Conservation (phyloP, 2,329 filamentous ascomycete genomes). For the Davidsoniella eucalypti region DNA sequence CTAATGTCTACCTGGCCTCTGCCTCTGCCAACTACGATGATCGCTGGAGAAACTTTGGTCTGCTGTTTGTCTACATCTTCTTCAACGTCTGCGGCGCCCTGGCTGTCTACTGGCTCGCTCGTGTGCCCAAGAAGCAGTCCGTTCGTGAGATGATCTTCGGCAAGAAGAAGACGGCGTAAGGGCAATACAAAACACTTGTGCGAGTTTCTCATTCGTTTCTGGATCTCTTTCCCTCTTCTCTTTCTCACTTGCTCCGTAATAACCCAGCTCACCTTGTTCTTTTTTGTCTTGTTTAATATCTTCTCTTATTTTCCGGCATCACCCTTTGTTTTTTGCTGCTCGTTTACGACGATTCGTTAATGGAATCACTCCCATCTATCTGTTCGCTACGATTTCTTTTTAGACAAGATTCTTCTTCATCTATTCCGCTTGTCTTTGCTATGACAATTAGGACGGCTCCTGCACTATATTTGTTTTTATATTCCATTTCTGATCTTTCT, state of each 20-base stretch:
- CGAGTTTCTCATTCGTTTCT: neutral
- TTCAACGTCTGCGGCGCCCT: slow-evolving; percentile 43
- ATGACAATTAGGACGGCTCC: neutral
- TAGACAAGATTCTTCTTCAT: neutral
- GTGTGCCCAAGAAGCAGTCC: slow-evolving; percentile 27
- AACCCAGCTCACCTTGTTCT: slow-evolving; percentile 9
- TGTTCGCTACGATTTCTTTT: neutral
- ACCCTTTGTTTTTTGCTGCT: slow-evolving; percentile 1
- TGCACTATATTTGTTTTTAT: neutral
- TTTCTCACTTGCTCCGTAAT: neutral
- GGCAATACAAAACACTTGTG: neutral
- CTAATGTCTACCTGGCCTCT: slow-evolving; percentile 32
- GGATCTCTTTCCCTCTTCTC: neutral
- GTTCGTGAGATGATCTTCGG: slow-evolving; percentile 15
- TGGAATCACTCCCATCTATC: neutral
- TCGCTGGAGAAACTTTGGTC: slow-evolving; percentile 52
- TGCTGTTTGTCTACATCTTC: slow-evolving; percentile 41
- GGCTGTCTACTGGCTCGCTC: slow-evolving; percentile 37
- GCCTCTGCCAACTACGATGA: slow-evolving; percentile 38
- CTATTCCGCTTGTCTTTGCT: neutral
- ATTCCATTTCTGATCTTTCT: neutral
- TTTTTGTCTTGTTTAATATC: neutral
- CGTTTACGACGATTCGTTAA: neutral
- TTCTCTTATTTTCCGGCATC: neutral
- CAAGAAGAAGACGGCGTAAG: slow-evolving; percentile 21